Evolutionary conservation across 169 alveolate genomes (phyloP).

Genomic region (Plasmodium relictum): DNA sequence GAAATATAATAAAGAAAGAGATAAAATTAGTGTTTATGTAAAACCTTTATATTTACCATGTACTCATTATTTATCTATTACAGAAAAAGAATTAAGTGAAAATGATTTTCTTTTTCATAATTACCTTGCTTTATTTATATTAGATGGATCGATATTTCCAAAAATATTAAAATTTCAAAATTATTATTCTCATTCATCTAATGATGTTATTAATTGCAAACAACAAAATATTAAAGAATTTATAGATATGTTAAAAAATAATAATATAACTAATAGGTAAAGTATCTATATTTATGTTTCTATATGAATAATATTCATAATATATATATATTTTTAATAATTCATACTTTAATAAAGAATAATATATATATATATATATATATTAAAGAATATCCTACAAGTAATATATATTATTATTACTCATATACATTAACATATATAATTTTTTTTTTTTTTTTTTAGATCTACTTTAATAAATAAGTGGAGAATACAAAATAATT

Average conservation of each 20-base stretch:
- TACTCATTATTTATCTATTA: constrained; percentile 56
- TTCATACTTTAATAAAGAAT: too few relatives aligned
- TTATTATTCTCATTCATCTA: constrained; percentile 46
- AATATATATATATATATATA: constrained; percentile 17
- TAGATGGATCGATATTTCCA: constrained; percentile 72
- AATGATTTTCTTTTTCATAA: constrained; percentile 49
- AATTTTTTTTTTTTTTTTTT: constrained; percentile 21
- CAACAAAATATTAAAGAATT: constrained; percentile 39
- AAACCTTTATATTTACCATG: constrained; percentile 67
- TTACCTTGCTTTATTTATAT: constrained; percentile 68
- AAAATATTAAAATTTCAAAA: constrained; percentile 49
- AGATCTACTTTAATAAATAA: constrained; percentile 52
- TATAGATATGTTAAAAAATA: constrained; percentile 34
- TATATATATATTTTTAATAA: too few relatives aligned
- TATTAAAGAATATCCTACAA: too few relatives aligned
- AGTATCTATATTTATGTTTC: constrained; percentile 4
- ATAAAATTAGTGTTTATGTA: constrained; percentile 56
- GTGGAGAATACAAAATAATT: constrained; percentile 32
- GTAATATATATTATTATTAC: background rate
- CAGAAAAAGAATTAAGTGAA: constrained; percentile 59
- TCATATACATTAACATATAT: background rate
- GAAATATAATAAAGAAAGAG: constrained; percentile 44
- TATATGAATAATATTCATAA: background rate
- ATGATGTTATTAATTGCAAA: constrained; percentile 40
- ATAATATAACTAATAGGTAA: constrained; percentile 51